Evolutionary conservation across 768 basidiomycete genomes (phyloP), one percentile per base, ranked within the genome.

Genomic region (Boletus rufocinnamomeus): DNA sequence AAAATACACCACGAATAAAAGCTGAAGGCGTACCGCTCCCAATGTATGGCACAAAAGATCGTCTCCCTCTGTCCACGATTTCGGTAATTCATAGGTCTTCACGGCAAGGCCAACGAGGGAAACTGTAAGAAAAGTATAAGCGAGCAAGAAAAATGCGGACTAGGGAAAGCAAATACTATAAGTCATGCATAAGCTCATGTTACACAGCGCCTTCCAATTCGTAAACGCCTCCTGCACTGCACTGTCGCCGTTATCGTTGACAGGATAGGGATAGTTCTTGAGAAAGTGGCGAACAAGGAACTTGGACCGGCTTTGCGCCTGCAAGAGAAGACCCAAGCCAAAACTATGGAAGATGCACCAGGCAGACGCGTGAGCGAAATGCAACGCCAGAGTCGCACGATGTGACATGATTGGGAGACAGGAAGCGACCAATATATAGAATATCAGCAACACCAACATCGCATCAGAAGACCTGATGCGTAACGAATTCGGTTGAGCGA

Each of bases 151-250:
- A 50, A 38, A 47, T 6, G 47, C 69, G 23, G 17, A 7, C 1
- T 1, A 4, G 14, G 11, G 11, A n/a, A 38, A 37, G 30, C 1
- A 74, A 80, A 21, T 58, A 95, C 95, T 87, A 72, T 95, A 98
- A 5, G 90, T 95, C 95, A 98, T 97, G 72, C 87, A 88, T 80
- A 95, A 79, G 72, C 90, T 94, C 73, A 94, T 72, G 72, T 98
- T 98, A 72, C 95, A 98, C 28, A 93, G 80, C 6, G 80, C 80
- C 74, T 98, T 98, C 95, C 95, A 99, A 72, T 97, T 98, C 28
- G 83, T 80, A 66, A 98, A 99, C 0, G 96, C 93, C 69, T 99
- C 97, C 40, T 86, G 80, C n/a, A 95, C 84, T 0, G 96, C 95
- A 47, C 86, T 84, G 57, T 85, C 80, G 6, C 83, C 85, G 17